Percentiles rank a stretch among this genome's conserved stretches.
phyloP scores from a whole-genome alignment of 2,329 filamentous ascomycete species.

The Seiridium cupressi region DNA sequence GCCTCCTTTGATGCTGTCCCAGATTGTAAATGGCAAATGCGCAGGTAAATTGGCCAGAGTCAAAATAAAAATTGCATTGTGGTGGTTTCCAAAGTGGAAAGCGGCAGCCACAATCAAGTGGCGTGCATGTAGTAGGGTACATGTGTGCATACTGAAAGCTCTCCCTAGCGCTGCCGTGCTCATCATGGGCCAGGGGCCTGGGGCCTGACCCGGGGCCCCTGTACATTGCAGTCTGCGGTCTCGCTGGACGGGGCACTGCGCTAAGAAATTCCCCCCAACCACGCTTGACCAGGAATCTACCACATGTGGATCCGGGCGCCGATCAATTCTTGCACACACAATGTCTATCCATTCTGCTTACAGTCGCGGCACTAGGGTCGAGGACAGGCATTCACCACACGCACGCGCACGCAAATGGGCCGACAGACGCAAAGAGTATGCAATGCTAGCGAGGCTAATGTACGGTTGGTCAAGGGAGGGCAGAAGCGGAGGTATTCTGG shows the following conservation, averaged over 20 bases:
- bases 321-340: not conserved
- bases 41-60: not conserved
- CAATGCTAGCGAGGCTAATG: not conserved
- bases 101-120: not conserved
- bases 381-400: not conserved
- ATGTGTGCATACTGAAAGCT: not conserved
- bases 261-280: not conserved
- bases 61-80: not conserved
- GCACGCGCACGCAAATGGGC: not conserved
- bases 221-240: not conserved
- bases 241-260: too few relatives aligned
- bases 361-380: not conserved
- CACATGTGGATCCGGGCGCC: not conserved
- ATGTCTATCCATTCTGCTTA: constrained; percentile 3
- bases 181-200: not conserved
- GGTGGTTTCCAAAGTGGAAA: not conserved
- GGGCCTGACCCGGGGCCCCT: not conserved
- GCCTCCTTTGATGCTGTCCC: too few relatives aligned
- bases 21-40: too few relatives aligned
- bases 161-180: not conserved
- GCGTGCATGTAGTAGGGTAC: not conserved
- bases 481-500: not conserved
- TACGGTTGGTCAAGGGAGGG: not conserved
- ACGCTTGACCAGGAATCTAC: not conserved
- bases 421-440: not conserved